phyloP scores from a whole-genome alignment of 805 yeast genomes.

The Lachancea kluyveri region DNA sequence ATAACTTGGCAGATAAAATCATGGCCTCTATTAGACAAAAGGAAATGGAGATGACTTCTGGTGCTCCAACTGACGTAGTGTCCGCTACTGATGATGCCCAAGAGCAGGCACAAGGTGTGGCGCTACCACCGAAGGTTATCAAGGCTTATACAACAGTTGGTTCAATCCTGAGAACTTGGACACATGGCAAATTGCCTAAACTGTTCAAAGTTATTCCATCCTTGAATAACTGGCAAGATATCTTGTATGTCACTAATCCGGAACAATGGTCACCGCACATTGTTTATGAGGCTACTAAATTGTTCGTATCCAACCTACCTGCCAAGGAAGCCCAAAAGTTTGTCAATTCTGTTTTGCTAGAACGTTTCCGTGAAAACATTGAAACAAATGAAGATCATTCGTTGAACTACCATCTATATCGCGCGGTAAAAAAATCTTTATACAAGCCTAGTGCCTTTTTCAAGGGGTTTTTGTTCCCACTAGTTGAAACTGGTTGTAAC shows the following conservation, averaged over 20 bases:
- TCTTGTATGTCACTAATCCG: slow-evolving; percentile 87
- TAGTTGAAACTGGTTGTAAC: slow-evolving; percentile 83
- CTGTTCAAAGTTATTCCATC: slow-evolving; percentile 92
- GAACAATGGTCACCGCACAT: slow-evolving; percentile 94
- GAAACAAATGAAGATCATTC: slow-evolving; percentile 71
- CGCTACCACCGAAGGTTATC: slow-evolving; percentile 92
- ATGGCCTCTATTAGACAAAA: slow-evolving; percentile 83
- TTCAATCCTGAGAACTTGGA: slow-evolving; percentile 75
- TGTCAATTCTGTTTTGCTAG: slow-evolving; percentile 59
- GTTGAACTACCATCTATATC: slow-evolving; percentile 86
- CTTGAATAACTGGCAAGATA: slow-evolving; percentile 91
- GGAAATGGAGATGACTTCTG: slow-evolving; percentile 34
- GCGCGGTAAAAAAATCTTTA: slow-evolving; percentile 85
- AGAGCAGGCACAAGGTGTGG: slow-evolving; percentile 56
- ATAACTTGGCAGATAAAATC: slow-evolving; percentile 86
- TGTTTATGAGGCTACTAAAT: slow-evolving; percentile 87
- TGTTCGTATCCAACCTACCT: slow-evolving; percentile 84
- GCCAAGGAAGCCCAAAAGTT: slow-evolving; percentile 87
- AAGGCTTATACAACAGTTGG: slow-evolving; percentile 93
- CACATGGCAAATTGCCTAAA: slow-evolving; percentile 95
- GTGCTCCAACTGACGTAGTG: slow-evolving; percentile 11
- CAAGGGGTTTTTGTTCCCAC: slow-evolving; percentile 90
- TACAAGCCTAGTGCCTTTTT: slow-evolving; percentile 98
- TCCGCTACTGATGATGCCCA: slow-evolving; percentile 20
- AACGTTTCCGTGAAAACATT: slow-evolving; percentile 63